These are phyloP conservation scores for Aphanomyces euteiches DNA, from an alignment of 352 stramenopile species.

Conservation along the genomic window DNA sequence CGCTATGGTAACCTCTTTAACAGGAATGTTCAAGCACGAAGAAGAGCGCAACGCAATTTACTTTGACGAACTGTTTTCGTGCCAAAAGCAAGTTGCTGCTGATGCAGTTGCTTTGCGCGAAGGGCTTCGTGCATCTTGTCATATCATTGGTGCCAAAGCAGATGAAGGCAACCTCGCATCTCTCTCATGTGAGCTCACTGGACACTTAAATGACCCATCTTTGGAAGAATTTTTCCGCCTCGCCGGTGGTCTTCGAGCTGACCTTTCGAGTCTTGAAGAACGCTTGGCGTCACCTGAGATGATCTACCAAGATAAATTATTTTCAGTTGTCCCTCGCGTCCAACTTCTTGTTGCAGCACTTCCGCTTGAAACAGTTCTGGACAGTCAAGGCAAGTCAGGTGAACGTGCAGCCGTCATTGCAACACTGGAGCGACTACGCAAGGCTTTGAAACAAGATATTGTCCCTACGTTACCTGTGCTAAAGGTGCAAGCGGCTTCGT, in stretches of 20 bases:
- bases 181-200: slow-evolving; percentile 37
- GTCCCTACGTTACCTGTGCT: slow-evolving; percentile 56
- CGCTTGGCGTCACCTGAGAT: slow-evolving; percentile 61
- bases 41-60: slow-evolving; percentile 58
- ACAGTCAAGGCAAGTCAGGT: slow-evolving; percentile 71
- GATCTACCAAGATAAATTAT: slow-evolving; percentile 69
- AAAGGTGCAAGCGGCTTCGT: slow-evolving; percentile 51
- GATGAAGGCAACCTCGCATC: slow-evolving; percentile 48
- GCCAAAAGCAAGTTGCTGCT: slow-evolving; percentile 42
- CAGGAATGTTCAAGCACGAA: slow-evolving; percentile 56
- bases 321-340: slow-evolving; percentile 39
- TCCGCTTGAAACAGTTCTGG: slow-evolving; percentile 60
- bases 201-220: slow-evolving; percentile 42
- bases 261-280: slow-evolving; percentile 66
- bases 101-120: slow-evolving; percentile 45
- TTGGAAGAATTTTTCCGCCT: slow-evolving; percentile 83
- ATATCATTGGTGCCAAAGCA: slow-evolving; percentile 60
- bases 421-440: slow-evolving; percentile 81
- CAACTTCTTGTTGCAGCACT: slow-evolving; percentile 56
- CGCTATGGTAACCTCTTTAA: slow-evolving; percentile 44
- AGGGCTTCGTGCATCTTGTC: slow-evolving; percentile 49
- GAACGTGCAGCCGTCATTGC: slow-evolving; percentile 61
- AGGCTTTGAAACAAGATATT: slow-evolving; percentile 72
- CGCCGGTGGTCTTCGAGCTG: slow-evolving; percentile 66
- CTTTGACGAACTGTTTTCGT: slow-evolving; percentile 45